Percentiles rank a stretch among this genome's conserved stretches.
These are phyloP conservation scores for Penicillium riverlandense DNA, from an alignment of 495 filamentous ascomycete genomes.

Conservation along the genomic window DNA sequence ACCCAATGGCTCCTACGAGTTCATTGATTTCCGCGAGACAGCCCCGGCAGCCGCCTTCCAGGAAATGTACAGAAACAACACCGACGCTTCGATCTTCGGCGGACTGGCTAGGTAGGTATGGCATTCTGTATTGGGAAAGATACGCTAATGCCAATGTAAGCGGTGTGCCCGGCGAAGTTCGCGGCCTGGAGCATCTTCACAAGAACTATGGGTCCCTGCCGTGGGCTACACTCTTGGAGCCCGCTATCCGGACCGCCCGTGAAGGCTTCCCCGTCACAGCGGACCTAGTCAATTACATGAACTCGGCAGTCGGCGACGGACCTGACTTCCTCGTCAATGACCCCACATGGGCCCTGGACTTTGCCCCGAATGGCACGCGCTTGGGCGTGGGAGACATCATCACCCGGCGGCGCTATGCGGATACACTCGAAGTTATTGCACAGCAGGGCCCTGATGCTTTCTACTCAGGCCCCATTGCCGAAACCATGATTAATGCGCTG, in stretches of 20 bases:
- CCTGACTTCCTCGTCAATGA: constrained; percentile 63
- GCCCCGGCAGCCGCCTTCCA: constrained; percentile 70
- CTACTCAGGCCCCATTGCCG: constrained; percentile 65
- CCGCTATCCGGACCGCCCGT: constrained; percentile 66
- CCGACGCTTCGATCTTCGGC: constrained; percentile 38
- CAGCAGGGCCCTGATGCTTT: constrained; percentile 63
- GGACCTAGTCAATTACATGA: constrained; percentile 68
- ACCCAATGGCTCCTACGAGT: constrained; percentile 57
- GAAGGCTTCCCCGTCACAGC: constrained; percentile 64
- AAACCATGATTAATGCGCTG: constrained; percentile 63
- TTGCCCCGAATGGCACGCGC: constrained; percentile 72
- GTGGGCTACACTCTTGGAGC: constrained; percentile 63
- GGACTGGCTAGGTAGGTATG: constrained; percentile 55
- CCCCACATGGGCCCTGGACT: constrained; percentile 76
- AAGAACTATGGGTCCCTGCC: constrained; percentile 61
- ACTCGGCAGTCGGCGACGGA: constrained; percentile 23
- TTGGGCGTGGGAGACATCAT: constrained; percentile 67
- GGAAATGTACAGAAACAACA: constrained; percentile 71
- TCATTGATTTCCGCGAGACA: constrained; percentile 80
- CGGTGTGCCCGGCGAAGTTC: constrained; percentile 77
- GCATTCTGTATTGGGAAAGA: not conserved
- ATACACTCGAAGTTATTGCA: constrained; percentile 71
- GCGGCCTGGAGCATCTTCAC: constrained; percentile 71
- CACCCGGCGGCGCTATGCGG: constrained; percentile 68
- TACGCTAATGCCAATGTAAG: constrained; percentile 19